Evolutionary conservation across 768 basidiomycete species (phyloP), one percentile per base, ranked within the genome.

Genomic region (Rickenella mellea): DNA sequence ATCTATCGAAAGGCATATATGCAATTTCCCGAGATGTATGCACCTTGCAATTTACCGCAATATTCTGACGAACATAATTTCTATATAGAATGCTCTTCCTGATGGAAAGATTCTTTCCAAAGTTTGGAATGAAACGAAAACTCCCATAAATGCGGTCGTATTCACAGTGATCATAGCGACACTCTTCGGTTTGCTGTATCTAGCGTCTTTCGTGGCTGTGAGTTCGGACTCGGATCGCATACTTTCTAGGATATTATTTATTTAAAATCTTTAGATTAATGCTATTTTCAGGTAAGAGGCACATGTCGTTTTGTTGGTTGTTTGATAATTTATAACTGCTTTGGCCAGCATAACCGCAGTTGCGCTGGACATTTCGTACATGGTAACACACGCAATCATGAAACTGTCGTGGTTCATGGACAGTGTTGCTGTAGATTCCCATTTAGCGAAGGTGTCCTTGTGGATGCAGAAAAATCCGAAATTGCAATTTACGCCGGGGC

Each of bases 101-200:
- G 50, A 51, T 41, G 29, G 38, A n/a, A 29, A 30, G 17, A 12
- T 51, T 14, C 30, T 51, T 20, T 38, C 48, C n/a, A 50, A 44
- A 21, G 50, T 51, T 14, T 51, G 51, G 51, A 20, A 12, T 5
- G 25, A 29, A 17, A 51, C 50, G 4, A 25, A 35, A 39, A 51
- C 50, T 15, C 50, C 50, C 14, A 32, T 51, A 15, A 51, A 51
- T 29, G 49, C 50, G 22, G 39, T 38, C 15, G 38, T 51, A 24
- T 42, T 47, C 35, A 49, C 49, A 9, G 50, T 51, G 20, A 29
- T 51, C 11, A 31, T 51, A 29, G 31, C 37, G n/a, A 37, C 39
- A 26, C 28, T 51, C n/a, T 51, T 51, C 20, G 50, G 50, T 11
- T 38, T 51, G 12, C 40, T 51, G 9, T 51, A 35, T 22, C 50